Evolutionary conservation across 208 protist species (phyloP), one percentile per base, ranked within the genome.

Genomic region (Zelonia costaricensis): DNA sequence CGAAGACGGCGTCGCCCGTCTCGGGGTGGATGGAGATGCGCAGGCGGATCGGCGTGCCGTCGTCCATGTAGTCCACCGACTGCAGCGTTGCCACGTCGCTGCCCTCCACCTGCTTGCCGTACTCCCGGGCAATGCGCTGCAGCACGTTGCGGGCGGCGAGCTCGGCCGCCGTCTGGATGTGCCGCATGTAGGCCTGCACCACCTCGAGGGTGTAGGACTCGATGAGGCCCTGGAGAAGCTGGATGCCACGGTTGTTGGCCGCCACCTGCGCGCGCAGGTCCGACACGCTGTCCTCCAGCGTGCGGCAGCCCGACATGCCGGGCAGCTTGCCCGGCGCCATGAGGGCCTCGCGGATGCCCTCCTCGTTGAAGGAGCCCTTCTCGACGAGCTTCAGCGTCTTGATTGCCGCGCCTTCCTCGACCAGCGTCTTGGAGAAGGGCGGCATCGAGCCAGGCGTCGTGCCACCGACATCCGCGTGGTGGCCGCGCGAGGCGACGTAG

Each of bases 381-480:
- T 84, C 31, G 12, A 99, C 95, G 18, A 99, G 77, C 66, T 97
- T 94, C 58, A 98, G 92, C 38, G 81, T 91, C 46, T 90, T 90
- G 61, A 98, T 97, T 10, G 82, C 79, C 3, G 89, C 95, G 39
- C 97, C 97, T 53, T 99, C 97, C 45, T 99, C 94, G 2, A 55
- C 22, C 8, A 99, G 74, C n/a, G 62, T 48, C 56, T 94, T 93
- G 12, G 92, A 97, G 76, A 96, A 95, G 18, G 97, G 95, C 31
- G 97, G 97, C 90, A 98, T 98, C 9, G 88, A 94, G n/a, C 96
- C 96, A 5, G 95, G 94, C 16, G 93, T 93, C 38, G 97, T 98
- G 45, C 94, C 92, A 15, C 97, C 97, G 51, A 99, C 98, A 74
- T 98, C 97, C 0, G 96, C 93, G 78, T 99, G 97, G 79, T 99